Percentiles rank a stretch among this genome's conserved stretches.
phyloP scores from a whole-genome alignment of 1,284 basidiomycete genomes.

The Malassezia sp. region DNA sequence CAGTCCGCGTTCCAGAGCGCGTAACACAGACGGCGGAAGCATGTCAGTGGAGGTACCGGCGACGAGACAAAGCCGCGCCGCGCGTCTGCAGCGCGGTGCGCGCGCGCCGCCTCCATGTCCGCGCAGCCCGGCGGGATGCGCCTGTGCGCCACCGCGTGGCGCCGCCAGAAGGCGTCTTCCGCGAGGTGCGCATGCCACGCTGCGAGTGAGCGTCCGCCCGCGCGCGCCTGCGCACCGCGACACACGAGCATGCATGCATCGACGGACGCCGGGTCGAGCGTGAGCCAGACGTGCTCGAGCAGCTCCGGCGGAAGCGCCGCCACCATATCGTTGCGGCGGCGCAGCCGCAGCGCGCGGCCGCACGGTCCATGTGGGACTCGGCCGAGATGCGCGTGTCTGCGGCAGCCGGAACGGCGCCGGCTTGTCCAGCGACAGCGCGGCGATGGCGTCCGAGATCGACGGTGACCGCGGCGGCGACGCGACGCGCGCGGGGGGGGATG shows the following conservation, averaged over 20 bases:
- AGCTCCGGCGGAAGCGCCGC: background rate
- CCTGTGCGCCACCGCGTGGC: background rate
- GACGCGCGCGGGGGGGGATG: too few relatives aligned
- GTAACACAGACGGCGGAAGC: conserved; percentile 3
- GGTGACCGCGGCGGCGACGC: too few relatives aligned
- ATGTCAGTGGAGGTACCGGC: too few relatives aligned
- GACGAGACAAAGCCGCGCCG: too few relatives aligned
- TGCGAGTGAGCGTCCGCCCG: background rate
- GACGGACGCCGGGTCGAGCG: conserved; percentile 19
- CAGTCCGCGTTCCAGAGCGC: background rate
- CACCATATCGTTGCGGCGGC: too few relatives aligned
- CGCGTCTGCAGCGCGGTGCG: too few relatives aligned
- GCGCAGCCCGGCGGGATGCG: too few relatives aligned
- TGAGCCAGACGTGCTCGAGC: conserved; percentile 1
- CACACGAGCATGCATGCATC: conserved; percentile 16
- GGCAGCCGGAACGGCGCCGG: background rate
- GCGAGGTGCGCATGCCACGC: conserved; percentile 1
- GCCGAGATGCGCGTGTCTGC: too few relatives aligned
- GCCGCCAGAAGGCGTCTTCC: conserved; percentile 1
- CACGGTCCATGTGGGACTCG: too few relatives aligned
- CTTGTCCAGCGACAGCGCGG: too few relatives aligned
- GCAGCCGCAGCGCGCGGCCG: too few relatives aligned
- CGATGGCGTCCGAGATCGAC: too few relatives aligned
- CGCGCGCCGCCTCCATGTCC: background rate
- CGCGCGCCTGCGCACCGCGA: conserved; percentile 9